These are phyloP conservation scores for Carex parvula DNA, from an alignment of 176 grass and related monocot genomes.

Conservation along the genomic window DNA sequence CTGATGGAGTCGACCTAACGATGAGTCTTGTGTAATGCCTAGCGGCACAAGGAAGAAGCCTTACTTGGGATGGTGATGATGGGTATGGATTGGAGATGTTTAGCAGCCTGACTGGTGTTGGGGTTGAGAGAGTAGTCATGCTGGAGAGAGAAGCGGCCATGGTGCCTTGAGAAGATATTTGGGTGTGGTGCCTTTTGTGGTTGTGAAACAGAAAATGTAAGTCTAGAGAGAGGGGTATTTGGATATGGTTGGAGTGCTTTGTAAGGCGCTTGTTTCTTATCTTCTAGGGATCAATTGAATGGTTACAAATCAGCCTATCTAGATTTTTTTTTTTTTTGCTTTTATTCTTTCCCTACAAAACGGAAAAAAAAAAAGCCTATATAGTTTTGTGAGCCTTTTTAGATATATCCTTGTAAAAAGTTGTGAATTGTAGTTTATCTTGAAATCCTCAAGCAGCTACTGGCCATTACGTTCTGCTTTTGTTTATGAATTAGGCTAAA, in stretches of 20 bases:
- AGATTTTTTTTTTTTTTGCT: slow-evolving; percentile 37
- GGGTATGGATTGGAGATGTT: slow-evolving; percentile 8
- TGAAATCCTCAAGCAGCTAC: not conserved
- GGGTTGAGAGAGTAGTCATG: slow-evolving; percentile 31
- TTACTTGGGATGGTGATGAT: slow-evolving; percentile 12
- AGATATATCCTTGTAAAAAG: not conserved
- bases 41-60: slow-evolving; percentile 27
- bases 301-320: slow-evolving; percentile 42
- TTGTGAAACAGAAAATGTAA: slow-evolving; percentile 2
- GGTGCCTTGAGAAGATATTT: slow-evolving; percentile 37
- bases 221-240: slow-evolving; percentile 9
- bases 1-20: slow-evolving; percentile 43
- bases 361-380: slow-evolving; percentile 14
- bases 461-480: too few species aligned
- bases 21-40: slow-evolving; percentile 23
- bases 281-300: slow-evolving; percentile 33
- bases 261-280: slow-evolving; percentile 46
- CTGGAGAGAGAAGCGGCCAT: slow-evolving; percentile 33
- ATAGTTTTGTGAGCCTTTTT: slow-evolving; percentile 8
- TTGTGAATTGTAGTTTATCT: not conserved
- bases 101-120: slow-evolving; percentile 10
- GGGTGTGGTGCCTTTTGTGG: not conserved
- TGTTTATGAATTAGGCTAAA: too few species aligned
- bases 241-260: slow-evolving; percentile 22
- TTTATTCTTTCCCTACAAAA: not conserved